Base-by-base conservation (phyloP, 768 basidiomycete genomes). In the Serendipita sp. region DNA sequence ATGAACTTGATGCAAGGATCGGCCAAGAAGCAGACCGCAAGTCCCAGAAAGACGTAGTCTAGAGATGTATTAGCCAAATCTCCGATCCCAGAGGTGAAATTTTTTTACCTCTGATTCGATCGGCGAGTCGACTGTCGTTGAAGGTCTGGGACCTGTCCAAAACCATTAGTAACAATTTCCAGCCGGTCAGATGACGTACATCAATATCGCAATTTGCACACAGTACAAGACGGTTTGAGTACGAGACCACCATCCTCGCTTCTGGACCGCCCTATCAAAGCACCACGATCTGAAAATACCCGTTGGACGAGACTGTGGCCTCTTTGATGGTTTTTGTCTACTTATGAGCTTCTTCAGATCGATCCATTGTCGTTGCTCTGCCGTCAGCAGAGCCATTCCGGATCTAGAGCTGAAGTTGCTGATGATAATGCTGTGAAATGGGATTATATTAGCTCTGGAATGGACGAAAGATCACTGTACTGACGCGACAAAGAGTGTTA, bases 241-340 rank as follows among this genome's bases (percentile, higher is more conserved):
- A 63, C 85, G 76, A 3, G 86, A 80, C 94, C 94, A 98, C 83
- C 86, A 91, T 1, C 95, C 95, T 68, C 92, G 88, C 71, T 97
- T 98, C 65, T 83, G 78, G 16, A 91, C 82, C 0, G 95, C 94
- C 30, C 92, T 81, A 62, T 94, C 87, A 70, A 83, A 95, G 71
- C 95, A 97, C 93, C 95, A 97, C 22, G 79, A 76, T 61, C 86
- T 78, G 31, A 91, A 67, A 0, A 67, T 65, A 64, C 72, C 77
- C 0, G 72, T 73, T 0, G 91, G 91, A 17, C 79, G 77, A 16
- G 64, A 69, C 60, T 81, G 78, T 0, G 95, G 95, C 26, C 90
- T 76, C 68, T 87, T 88, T 0, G 91, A 89, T 0, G 94, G 93
- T 24, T 81, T 79, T 69, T 96, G 91, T 22, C 90, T 84, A 62